Conservation (phyloP, 2,329 filamentous ascomycete species). For the Claviceps purpurea region DNA sequence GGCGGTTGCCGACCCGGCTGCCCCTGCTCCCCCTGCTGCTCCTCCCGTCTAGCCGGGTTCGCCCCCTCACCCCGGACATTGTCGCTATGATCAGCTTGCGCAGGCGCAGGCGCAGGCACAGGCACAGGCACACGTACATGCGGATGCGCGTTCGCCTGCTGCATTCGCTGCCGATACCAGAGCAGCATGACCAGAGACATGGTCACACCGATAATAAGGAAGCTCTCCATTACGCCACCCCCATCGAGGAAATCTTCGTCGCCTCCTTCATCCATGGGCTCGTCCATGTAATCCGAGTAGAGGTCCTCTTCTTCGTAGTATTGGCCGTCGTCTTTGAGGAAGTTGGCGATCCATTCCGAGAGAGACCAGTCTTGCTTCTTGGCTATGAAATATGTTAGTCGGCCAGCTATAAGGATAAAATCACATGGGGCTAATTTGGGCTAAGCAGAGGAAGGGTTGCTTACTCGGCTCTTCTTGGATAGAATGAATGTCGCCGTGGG, state of each 20-base stretch:
- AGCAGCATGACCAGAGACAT: conserved; percentile 63
- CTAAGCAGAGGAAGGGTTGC: conserved; percentile 13
- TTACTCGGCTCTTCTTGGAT: conserved; percentile 81
- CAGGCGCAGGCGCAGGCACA: not conserved
- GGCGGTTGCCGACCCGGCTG: not conserved
- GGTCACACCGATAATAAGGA: conserved; percentile 69
- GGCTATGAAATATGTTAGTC: conserved; percentile 29
- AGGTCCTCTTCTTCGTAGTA: conserved; percentile 46
- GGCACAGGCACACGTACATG: too few relatives aligned
- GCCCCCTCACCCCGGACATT: conserved; percentile 13
- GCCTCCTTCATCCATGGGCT: conserved; percentile 37
- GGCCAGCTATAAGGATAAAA: too few relatives aligned
- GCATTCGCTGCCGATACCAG: conserved; percentile 64
- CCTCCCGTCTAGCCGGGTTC: conserved; percentile 3
- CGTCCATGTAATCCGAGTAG: conserved; percentile 39
- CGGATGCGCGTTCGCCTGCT: conserved; percentile 34
- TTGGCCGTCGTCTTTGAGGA: conserved; percentile 56
- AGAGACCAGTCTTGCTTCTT: conserved; percentile 62
- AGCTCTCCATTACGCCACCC: conserved; percentile 69
- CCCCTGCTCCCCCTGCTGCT: not conserved
- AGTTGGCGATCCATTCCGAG: conserved; percentile 76
- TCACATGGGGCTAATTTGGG: too few relatives aligned
- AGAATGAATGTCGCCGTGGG: conserved; percentile 78
- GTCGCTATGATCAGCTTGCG: conserved; percentile 12
- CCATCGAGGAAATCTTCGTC: conserved; percentile 52